phyloP scores from a whole-genome alignment of 305 asterid species.

The Ilex paraguariensis region DNA sequence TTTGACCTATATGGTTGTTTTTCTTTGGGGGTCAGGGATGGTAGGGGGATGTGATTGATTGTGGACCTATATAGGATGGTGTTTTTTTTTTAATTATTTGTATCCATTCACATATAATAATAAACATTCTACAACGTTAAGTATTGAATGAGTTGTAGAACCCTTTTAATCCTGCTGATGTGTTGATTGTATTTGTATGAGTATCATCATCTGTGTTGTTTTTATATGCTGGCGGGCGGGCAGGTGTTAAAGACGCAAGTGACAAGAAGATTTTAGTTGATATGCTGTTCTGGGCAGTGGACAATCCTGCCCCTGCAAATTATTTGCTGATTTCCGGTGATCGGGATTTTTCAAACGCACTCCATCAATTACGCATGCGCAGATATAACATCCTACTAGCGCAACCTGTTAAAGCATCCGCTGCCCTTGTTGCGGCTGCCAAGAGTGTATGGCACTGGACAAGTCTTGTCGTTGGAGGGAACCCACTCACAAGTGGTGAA shows the following conservation, averaged over 20 bases:
- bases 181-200: too few relatives aligned
- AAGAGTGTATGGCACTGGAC: slow-evolving; percentile 97
- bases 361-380: slow-evolving; percentile 93
- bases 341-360: slow-evolving; percentile 92
- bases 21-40: too few relatives aligned
- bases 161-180: too few relatives aligned
- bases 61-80: too few relatives aligned
- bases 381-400: slow-evolving; percentile 91
- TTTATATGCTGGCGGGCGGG: too few relatives aligned
- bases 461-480: slow-evolving; percentile 74
- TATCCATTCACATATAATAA: too few relatives aligned
- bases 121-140: too few relatives aligned
- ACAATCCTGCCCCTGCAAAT: slow-evolving; percentile 94
- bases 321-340: slow-evolving; percentile 87
- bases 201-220: too few relatives aligned
- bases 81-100: too few relatives aligned
- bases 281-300: slow-evolving; percentile 97
- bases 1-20: too few relatives aligned
- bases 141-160: too few relatives aligned
- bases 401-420: slow-evolving; percentile 88
- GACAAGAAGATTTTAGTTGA: slow-evolving; percentile 95
- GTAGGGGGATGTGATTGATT: too few relatives aligned
- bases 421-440: slow-evolving; percentile 91
- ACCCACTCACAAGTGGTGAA: slow-evolving; percentile 68
- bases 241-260: slow-evolving; percentile 92